Conservation (phyloP, 148 eudicot genomes). For the Mesembryanthemum crystallinum region DNA sequence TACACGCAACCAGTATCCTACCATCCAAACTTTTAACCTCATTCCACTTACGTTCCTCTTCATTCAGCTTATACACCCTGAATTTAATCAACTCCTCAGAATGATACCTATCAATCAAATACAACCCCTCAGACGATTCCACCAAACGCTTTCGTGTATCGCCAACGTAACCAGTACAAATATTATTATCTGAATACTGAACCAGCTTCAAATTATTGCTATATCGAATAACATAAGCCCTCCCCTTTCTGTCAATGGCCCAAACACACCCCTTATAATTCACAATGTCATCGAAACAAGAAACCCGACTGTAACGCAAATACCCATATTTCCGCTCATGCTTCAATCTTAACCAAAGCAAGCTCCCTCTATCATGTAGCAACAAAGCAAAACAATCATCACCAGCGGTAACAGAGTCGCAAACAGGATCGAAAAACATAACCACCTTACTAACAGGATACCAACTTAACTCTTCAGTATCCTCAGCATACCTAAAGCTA, state of each 20-base stretch:
- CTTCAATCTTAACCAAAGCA: background rate
- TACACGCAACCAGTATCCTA: conserved; percentile 2
- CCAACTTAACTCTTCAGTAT: background rate
- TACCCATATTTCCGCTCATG: conserved; percentile 5
- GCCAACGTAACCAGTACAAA: conserved; percentile 11
- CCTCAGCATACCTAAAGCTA: background rate
- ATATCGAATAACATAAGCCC: conserved; percentile 7
- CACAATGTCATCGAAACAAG: conserved; percentile 13
- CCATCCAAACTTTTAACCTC: conserved; percentile 17
- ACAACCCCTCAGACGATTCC: conserved; percentile 13
- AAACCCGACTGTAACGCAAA: conserved; percentile 15
- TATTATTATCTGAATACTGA: background rate
- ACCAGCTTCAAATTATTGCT: background rate
- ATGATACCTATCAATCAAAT: conserved; percentile 11
- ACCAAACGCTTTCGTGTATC: conserved; percentile 15
- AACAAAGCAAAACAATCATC: background rate
- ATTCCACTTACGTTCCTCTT: conserved; percentile 9
- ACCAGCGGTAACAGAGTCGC: background rate
- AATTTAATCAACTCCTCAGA: conserved; percentile 9
- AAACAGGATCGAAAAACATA: conserved; percentile 2
- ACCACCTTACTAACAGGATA: background rate
- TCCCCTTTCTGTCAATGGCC: conserved; percentile 16
- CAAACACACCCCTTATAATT: background rate
- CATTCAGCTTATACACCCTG: conserved; percentile 14
- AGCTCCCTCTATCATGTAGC: background rate